Conservation (phyloP, 371 early-diverging fungal genomes). For the Vairimorpha ceranae region DNA sequence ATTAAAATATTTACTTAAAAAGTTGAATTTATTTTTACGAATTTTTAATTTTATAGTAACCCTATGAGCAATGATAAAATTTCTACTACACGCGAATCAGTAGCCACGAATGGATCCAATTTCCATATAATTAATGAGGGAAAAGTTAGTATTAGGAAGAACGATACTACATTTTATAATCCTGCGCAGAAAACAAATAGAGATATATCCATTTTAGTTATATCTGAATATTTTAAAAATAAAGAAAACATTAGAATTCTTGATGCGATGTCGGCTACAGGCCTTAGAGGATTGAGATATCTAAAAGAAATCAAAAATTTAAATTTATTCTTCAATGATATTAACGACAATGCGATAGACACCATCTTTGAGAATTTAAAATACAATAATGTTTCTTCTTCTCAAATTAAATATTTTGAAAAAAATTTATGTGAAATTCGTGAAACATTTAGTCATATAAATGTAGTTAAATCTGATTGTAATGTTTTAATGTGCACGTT, state of each 20-base stretch:
- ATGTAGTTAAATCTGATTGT: slow-evolving; percentile 60
- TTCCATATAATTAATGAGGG: slow-evolving; percentile 33
- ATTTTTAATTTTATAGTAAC: not conserved
- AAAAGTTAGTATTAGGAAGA: slow-evolving; percentile 31
- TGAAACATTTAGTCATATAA: slow-evolving; percentile 4
- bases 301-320: slow-evolving; percentile 81
- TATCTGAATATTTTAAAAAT: slow-evolving; percentile 52
- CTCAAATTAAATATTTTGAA: slow-evolving; percentile 73
- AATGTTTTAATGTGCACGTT: slow-evolving; percentile 53
- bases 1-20: not conserved
- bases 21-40: not conserved
- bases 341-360: slow-evolving; percentile 76
- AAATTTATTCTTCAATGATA: slow-evolving; percentile 82
- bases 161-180: slow-evolving; percentile 83
- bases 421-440: not conserved
- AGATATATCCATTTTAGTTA: slow-evolving; percentile 67
- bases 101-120: too few species aligned
- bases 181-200: slow-evolving; percentile 93
- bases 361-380: slow-evolving; percentile 78
- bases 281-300: slow-evolving; percentile 91
- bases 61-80: not conserved
- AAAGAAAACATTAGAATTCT: slow-evolving; percentile 69
- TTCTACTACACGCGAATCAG: too few species aligned
- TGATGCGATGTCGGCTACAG: slow-evolving; percentile 94
- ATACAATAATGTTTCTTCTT: slow-evolving; percentile 70